Conservation (phyloP, 1,139 yeast species). For the Wickerhamomyces sp. region DNA sequence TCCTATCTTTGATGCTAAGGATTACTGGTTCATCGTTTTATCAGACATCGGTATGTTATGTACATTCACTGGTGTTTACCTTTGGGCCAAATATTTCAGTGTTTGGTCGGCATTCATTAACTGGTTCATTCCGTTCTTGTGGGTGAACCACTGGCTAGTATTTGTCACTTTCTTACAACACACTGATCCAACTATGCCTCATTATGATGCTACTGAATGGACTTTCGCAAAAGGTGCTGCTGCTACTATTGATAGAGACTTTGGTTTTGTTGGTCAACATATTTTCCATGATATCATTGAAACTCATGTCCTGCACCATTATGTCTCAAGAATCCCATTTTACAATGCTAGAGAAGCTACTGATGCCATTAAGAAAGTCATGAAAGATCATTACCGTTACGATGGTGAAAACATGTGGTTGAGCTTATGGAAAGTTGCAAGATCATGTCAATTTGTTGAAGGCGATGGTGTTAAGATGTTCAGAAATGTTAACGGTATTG, state of each 20-base stretch:
- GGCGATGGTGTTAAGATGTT: constrained; percentile 61
- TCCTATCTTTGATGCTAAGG: constrained; percentile 50
- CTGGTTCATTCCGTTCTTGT: constrained; percentile 53
- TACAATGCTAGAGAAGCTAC: constrained; percentile 60
- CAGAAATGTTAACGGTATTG: constrained; percentile 50
- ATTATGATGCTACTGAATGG: constrained; percentile 55
- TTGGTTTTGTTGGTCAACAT: constrained; percentile 54
- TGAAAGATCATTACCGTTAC: constrained; percentile 55
- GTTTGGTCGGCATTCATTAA: constrained; percentile 43
- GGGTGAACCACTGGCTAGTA: constrained; percentile 62
- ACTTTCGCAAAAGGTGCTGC: constrained; percentile 66
- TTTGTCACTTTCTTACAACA: constrained; percentile 60
- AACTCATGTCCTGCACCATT: constrained; percentile 62
- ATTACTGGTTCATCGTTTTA: constrained; percentile 49
- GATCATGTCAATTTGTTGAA: constrained; percentile 57
- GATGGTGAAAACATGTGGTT: constrained; percentile 55
- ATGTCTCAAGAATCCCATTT: constrained; percentile 58
- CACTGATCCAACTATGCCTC: constrained; percentile 55
- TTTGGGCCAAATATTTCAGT: constrained; percentile 46
- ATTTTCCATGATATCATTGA: constrained; percentile 63
- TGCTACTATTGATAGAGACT: constrained; percentile 58
- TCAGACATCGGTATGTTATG: constrained; percentile 50
- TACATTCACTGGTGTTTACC: constrained; percentile 39
- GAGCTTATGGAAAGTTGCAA: constrained; percentile 50
- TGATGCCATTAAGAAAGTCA: constrained; percentile 52